Evolutionary conservation across 2,329 filamentous ascomycete species (phyloP), one percentile per base, ranked within the genome.

Genomic region (Aspergillus aculeatus): DNA sequence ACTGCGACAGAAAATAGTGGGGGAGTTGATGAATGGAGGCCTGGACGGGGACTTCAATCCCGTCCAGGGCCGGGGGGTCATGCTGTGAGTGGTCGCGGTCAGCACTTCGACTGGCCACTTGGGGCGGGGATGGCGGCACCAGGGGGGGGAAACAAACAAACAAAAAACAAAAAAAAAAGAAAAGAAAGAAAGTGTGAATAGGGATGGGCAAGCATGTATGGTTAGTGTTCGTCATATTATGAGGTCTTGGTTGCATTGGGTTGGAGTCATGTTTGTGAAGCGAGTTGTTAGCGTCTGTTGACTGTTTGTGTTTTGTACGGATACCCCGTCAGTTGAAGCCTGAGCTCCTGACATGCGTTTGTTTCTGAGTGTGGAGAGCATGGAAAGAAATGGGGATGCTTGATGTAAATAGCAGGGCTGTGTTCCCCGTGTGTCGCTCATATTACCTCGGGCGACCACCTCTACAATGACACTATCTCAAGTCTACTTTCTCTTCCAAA

Each of bases 1-100:
- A 19, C 71, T 82, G 62, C 74, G 80, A 50, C 69, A 66, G 62
- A 76, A 80, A 62, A 81, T 82, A 50, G 78, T 81, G 49, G 80
- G 78, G 5, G 80, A 82, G 65, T 65, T 81, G 48, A 72, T 80
- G 59, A 77, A 76, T 59, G 78, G 78, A 4, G 78, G 77, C 4
- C 75, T 82, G 24, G 68, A 72, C 21, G 78, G 75, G 35, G 78
- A 78, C 12, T 79, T 80, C 56, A 69, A 71, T 31, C 77, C 76
- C 7, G 47, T 55, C 6, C 67, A 64, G 29, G 56, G 54, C 21
- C 70, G 68, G 14, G 56, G 63, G 31, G 58, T 65, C 21, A 58
- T 67, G 54, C 70, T 73, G 7, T 74, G 58, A 68, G 50, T 11
- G 32, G 23, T n/a, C 11, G 26, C 21, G 19, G 44, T 48, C 50